These are phyloP conservation scores for Ceratocystis lukuohia DNA, from an alignment of 2,329 filamentous ascomycete genomes.

Conservation along the genomic window DNA sequence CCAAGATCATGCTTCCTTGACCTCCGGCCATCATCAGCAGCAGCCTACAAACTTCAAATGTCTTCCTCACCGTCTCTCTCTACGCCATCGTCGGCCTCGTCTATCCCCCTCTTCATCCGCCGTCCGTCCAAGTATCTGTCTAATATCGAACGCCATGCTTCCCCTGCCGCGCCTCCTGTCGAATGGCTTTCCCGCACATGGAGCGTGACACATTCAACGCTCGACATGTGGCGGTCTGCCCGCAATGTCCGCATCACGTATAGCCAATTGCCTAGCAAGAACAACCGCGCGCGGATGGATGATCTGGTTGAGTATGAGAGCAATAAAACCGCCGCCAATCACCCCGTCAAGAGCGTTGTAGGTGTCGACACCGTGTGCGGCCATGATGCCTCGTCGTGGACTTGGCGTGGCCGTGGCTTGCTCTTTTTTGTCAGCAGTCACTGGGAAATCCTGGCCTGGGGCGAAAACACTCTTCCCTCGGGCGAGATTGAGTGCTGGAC, in stretches of 20 bases:
- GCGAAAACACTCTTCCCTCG: constrained; percentile 35
- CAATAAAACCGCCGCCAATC: constrained; percentile 30
- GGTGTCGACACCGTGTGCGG: constrained; percentile 46
- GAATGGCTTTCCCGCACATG: constrained; percentile 54
- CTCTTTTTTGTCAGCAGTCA: constrained; percentile 58
- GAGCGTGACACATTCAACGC: constrained; percentile 62
- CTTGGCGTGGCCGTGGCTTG: constrained; percentile 68
- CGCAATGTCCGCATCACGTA: constrained; percentile 75
- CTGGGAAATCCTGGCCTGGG: constrained; percentile 74
- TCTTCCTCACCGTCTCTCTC: constrained; percentile 1
- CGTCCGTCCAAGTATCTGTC: constrained; percentile 15
- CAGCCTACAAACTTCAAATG: neutral
- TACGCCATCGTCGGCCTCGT: constrained; percentile 8
- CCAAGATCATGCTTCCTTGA: constrained; percentile 3
- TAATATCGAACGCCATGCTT: constrained; percentile 11
- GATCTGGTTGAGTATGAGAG: constrained; percentile 61
- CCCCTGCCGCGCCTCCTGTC: constrained; percentile 31
- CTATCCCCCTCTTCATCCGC: constrained; percentile 10
- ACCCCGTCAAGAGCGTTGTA: constrained; percentile 44
- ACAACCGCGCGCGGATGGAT: constrained; percentile 41
- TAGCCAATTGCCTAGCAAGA: constrained; percentile 35
- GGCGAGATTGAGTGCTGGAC: constrained; percentile 48
- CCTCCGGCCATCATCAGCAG: neutral
- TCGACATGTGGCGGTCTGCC: constrained; percentile 67
- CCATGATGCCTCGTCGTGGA: constrained; percentile 38